phyloP scores from a whole-genome alignment of 73 alveolate species.

The Breviolum minutum region DNA sequence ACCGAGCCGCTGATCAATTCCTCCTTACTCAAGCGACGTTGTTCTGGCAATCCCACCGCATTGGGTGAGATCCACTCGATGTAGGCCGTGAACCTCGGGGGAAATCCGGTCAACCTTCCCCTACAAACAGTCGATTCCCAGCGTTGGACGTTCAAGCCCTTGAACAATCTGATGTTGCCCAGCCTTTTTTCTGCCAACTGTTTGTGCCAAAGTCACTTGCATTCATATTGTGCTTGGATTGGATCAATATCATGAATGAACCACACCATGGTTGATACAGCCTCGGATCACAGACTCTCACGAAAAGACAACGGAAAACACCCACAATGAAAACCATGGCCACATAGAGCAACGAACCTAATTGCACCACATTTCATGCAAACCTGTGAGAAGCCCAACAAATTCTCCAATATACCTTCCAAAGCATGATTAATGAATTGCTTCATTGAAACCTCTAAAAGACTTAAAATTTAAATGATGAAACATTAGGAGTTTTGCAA shows the following conservation, averaged over 20 bases:
- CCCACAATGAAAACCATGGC: neutral
- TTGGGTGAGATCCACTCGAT: conserved; percentile 68
- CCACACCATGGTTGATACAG: conserved; percentile 55
- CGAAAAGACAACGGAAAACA: neutral
- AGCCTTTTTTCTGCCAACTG: neutral
- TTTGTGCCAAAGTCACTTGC: neutral
- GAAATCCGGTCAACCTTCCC: neutral
- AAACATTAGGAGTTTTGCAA: too few species aligned
- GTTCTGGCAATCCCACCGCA: conserved; percentile 50
- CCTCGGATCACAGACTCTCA: neutral
- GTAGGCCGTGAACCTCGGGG: conserved; percentile 50
- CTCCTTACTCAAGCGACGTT: conserved; percentile 33
- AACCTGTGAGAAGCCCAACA: too few species aligned
- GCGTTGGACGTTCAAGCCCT: neutral
- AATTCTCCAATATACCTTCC: too few species aligned
- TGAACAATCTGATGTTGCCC: neutral
- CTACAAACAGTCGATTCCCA: neutral
- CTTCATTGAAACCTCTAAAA: neutral
- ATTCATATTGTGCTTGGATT: conserved; percentile 90
- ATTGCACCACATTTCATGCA: too few species aligned
- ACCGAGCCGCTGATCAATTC: conserved; percentile 6
- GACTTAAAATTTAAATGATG: too few species aligned
- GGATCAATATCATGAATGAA: conserved; percentile 89
- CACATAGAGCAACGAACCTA: too few species aligned
- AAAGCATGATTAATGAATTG: neutral